These are phyloP conservation scores for Cubamyces sp. DNA, from an alignment of 768 basidiomycete genomes.

Conservation along the genomic window DNA sequence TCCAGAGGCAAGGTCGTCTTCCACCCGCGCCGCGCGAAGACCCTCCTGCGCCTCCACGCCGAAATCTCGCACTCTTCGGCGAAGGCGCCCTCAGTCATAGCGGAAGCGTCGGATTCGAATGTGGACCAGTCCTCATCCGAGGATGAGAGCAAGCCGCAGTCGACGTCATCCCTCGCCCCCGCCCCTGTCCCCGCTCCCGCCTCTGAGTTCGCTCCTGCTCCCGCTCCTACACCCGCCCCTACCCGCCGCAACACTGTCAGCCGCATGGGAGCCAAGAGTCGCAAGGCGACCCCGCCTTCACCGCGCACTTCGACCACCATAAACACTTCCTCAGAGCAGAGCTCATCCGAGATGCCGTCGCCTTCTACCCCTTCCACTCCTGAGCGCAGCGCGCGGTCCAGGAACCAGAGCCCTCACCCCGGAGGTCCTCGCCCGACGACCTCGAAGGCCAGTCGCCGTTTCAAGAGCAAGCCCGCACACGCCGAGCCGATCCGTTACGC, in stretches of 20 bases:
- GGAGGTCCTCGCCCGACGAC: background rate
- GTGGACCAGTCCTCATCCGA: background rate
- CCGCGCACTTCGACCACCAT: background rate
- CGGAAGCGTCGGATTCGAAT: background rate
- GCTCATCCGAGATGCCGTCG: background rate
- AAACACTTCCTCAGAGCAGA: background rate
- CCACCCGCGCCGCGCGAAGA: background rate
- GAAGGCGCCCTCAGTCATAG: background rate
- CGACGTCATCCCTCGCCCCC: background rate
- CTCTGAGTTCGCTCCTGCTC: too few relatives aligned
- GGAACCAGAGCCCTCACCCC: background rate
- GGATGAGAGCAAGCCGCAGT: background rate
- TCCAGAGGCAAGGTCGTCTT: slow-evolving; percentile 1
- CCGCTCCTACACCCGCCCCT: background rate
- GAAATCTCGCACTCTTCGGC: background rate
- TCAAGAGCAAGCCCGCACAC: background rate
- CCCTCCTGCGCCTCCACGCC: background rate
- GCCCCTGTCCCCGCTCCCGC: background rate
- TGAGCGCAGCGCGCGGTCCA: background rate
- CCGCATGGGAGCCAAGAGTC: background rate
- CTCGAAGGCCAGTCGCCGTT: background rate
- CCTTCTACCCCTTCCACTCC: background rate
- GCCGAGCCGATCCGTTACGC: slow-evolving; percentile 11
- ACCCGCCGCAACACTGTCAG: background rate
- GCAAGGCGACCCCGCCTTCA: background rate